Conservation (phyloP, 768 basidiomycete species). For the Rhizopogon salebrosus region DNA sequence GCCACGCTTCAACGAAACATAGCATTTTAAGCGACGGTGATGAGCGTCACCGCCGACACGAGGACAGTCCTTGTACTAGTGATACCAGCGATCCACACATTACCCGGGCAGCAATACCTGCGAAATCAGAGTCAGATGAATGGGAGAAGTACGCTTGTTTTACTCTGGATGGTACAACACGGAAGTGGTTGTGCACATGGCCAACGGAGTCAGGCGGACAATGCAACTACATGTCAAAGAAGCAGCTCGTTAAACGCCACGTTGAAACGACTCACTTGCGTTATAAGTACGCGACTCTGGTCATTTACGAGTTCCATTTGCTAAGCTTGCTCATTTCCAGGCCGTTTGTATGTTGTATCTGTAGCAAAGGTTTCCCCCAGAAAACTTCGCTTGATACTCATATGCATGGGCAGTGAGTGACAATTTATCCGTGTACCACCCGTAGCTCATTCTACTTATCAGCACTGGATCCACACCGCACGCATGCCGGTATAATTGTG, state of each 20-base stretch:
- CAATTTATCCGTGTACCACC: background rate
- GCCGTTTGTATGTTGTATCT: slow-evolving; percentile 46
- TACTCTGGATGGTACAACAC: slow-evolving; percentile 28
- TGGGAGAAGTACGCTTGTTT: slow-evolving; percentile 32
- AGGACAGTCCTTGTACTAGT: slow-evolving; percentile 25
- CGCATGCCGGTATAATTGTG: slow-evolving; percentile 46
- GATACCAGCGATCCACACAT: slow-evolving; percentile 24
- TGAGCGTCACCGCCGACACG: slow-evolving; percentile 10
- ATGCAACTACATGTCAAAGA: slow-evolving; percentile 46
- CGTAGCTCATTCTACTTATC: background rate
- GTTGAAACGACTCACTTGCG: slow-evolving; percentile 58
- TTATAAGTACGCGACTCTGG: slow-evolving; percentile 42
- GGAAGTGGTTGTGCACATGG: slow-evolving; percentile 40
- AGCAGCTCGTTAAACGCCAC: slow-evolving; percentile 67
- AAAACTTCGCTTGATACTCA: slow-evolving; percentile 58
- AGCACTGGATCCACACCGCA: slow-evolving; percentile 58
- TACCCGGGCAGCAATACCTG: slow-evolving; percentile 15
- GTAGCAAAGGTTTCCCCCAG: slow-evolving; percentile 52
- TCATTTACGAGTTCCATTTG: background rate
- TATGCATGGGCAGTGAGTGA: slow-evolving; percentile 45
- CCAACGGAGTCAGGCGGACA: slow-evolving; percentile 26
- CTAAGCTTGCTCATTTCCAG: slow-evolving; percentile 27
- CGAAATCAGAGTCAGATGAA: slow-evolving; percentile 22
- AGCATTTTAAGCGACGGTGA: background rate
- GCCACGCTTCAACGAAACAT: background rate